Base-by-base conservation (phyloP, 768 basidiomycete genomes). In the Rhizopogon vinicolor region DNA sequence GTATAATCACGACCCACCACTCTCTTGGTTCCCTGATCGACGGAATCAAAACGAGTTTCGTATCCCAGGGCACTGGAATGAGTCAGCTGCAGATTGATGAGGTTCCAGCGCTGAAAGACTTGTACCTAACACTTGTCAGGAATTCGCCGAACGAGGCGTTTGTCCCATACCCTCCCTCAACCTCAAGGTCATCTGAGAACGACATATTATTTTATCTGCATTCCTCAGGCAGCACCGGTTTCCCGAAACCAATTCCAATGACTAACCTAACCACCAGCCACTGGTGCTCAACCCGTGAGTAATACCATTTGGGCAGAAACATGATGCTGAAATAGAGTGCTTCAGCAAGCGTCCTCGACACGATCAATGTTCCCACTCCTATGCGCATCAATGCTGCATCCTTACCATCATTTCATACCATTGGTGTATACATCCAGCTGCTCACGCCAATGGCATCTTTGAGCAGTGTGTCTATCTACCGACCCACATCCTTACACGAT, bases 211-310 rank as follows among this genome's bases (percentile, higher is more conserved):
- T 74, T 7, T 80, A 76, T 49, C 61, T 78, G 0, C 78, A 81
- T 56, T 81, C 80, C 0, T 81, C 80, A 5, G 79, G 79, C 13
- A 79, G 77, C 49, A 78, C 79, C 0, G 76, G 78, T 2, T 69
- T 76, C 48, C 78, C 79, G 0, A 79, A 77, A 53, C 59, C 74
- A 9, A 73, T 81, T 44, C 62, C 68, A 2, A 65, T 74, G 29
- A 72, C 68, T 0, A 65, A 72, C 41, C 56, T 61, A 12, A 65
- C 59, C 8, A 42, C 69, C 7, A 37, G 65, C 3, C 67, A 75
- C 35, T 75, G 74, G 69, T 68, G 66, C 16, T 54, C 58, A n/a
- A 63, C 67, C 29, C 65, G 77, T 79, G 58, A 60, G 70, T 65
- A 2, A 8, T 2, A 33, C 31, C 7, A 33, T 33, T 10, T 33